Evolutionary conservation across 352 stramenopile species (phyloP).

Genomic region (Pythium graminicola): DNA sequence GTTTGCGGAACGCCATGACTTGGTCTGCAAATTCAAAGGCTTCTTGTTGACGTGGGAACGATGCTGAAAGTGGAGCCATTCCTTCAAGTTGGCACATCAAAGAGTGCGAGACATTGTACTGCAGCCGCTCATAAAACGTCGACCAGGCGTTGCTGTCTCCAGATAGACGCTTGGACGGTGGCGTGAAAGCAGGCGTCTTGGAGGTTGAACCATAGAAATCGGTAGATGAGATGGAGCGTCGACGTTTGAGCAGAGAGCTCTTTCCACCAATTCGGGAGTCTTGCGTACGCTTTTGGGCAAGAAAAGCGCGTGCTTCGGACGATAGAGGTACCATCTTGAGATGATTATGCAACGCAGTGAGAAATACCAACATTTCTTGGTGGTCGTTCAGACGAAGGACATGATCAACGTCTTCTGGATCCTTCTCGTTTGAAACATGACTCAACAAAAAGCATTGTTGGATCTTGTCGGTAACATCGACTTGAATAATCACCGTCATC

Average conservation of each 20-base stretch:
- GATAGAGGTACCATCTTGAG: conserved; percentile 47
- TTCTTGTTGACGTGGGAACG: conserved; percentile 72
- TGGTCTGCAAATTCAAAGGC: conserved; percentile 75
- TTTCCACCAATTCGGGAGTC: not conserved
- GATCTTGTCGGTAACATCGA: conserved; percentile 30
- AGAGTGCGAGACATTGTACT: conserved; percentile 70
- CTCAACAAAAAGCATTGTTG: conserved; percentile 61
- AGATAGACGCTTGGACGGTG: not conserved
- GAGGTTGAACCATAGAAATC: conserved; percentile 17
- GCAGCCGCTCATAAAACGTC: conserved; percentile 63
- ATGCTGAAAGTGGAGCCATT: conserved; percentile 47
- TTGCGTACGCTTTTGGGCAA: conserved; percentile 16
- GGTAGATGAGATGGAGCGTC: conserved; percentile 6
- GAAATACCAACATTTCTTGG: conserved; percentile 28
- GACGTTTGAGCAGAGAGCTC: conserved; percentile 2
- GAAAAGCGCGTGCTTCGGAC: conserved; percentile 27
- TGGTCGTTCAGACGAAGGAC: conserved; percentile 13
- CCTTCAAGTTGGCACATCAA: conserved; percentile 74
- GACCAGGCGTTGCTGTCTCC: conserved; percentile 23
- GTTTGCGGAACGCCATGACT: conserved; percentile 34
- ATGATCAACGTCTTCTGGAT: not conserved
- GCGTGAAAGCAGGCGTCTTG: not conserved
- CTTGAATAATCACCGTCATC: conserved; percentile 36
- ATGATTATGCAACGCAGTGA: conserved; percentile 34
- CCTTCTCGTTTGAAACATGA: conserved; percentile 8